Conservation (phyloP, 139 green algal species). For the Ulvella scutata region DNA sequence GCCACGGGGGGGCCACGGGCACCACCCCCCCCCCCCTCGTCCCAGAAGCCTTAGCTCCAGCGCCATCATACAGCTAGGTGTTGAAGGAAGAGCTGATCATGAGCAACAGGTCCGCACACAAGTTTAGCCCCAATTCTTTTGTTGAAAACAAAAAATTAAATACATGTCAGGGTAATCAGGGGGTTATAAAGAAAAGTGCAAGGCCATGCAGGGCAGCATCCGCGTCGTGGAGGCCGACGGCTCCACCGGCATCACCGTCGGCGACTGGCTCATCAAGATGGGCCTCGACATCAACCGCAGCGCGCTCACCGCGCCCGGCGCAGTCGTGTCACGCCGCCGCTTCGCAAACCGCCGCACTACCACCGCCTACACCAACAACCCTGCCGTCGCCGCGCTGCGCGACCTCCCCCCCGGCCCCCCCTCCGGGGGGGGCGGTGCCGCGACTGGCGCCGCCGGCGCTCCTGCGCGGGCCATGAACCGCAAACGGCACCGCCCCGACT, state of each 20-base stretch:
- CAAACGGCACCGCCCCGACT: constrained; percentile 37
- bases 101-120: too few relatives aligned
- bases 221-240: constrained; percentile 31
- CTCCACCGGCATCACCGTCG: constrained; percentile 37
- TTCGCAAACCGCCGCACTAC: background rate
- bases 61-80: too few relatives aligned
- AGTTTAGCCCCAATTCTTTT: too few relatives aligned
- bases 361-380: background rate
- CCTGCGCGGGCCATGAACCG: too few relatives aligned
- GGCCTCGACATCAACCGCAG: constrained; percentile 39
- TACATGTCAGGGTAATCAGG: too few relatives aligned
- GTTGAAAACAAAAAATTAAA: too few relatives aligned
- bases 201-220: constrained; percentile 25
- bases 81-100: too few relatives aligned
- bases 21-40: too few relatives aligned
- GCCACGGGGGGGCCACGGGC: too few relatives aligned
- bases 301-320: background rate
- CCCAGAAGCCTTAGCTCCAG: too few relatives aligned
- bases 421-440: background rate
- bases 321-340: background rate
- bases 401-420: background rate
- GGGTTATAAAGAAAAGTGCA: too few relatives aligned
- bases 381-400: background rate
- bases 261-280: constrained; percentile 52
- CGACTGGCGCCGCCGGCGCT: too few relatives aligned